Percentiles rank a stretch among this genome's conserved stretches.
Evolutionary conservation across 2,329 filamentous ascomycete genomes (phyloP).

Genomic region (Curvularia sp.): DNA sequence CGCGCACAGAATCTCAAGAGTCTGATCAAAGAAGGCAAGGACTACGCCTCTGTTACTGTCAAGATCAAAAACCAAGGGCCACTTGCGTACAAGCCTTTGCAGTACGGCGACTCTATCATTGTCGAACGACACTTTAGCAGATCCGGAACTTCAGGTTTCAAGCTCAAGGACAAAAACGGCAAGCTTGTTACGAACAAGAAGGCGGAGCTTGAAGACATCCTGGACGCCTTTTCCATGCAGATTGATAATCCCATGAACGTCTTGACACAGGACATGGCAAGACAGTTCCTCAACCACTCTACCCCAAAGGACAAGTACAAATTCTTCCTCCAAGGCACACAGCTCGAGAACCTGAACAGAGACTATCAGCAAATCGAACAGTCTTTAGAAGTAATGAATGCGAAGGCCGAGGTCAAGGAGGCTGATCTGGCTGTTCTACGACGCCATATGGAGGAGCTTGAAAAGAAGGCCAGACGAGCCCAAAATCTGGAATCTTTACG

Average conservation of each 20-base stretch:
- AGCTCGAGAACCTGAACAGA: constrained; percentile 87
- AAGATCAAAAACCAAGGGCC: constrained; percentile 89
- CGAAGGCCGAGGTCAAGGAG: constrained; percentile 66
- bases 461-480: constrained; percentile 69
- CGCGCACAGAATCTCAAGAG: constrained; percentile 87
- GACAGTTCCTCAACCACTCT: constrained; percentile 89
- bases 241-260: constrained; percentile 98
- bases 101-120: constrained; percentile 84
- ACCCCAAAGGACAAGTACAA: constrained; percentile 88
- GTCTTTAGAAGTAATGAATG: constrained; percentile 74
- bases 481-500: constrained; percentile 72
- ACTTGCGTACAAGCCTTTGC: constrained; percentile 80
- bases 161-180: constrained; percentile 76
- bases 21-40: constrained; percentile 87
- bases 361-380: constrained; percentile 88
- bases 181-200: constrained; percentile 82
- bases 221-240: constrained; percentile 90
- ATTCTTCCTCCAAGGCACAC: constrained; percentile 93
- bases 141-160: constrained; percentile 80
- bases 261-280: constrained; percentile 91
- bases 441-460: constrained; percentile 66
- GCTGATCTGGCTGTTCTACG: constrained; percentile 71
- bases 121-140: constrained; percentile 90
- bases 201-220: constrained; percentile 86
- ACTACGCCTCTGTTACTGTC: constrained; percentile 74